Conservation (phyloP, 768 basidiomycete species). For the Megacollybia marginata region DNA sequence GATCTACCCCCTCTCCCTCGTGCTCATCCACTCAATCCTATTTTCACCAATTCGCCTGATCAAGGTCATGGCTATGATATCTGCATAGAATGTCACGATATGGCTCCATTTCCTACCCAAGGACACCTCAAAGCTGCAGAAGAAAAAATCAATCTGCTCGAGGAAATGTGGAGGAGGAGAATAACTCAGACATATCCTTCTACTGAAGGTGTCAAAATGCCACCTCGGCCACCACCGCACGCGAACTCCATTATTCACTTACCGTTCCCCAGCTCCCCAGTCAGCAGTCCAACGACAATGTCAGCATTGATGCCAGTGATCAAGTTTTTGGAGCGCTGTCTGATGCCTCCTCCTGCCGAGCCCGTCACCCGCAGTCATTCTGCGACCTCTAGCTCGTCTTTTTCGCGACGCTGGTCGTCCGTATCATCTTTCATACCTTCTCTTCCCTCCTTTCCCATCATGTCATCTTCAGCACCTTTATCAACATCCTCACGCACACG, state of each 20-base stretch:
- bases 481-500: conserved; percentile 7
- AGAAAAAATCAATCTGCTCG: conserved; percentile 63
- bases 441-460: conserved; percentile 24
- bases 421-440: conserved; percentile 33
- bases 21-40: conserved; percentile 14
- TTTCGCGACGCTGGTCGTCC: conserved; percentile 34
- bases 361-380: not conserved
- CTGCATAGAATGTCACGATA: conserved; percentile 83
- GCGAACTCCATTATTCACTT: conserved; percentile 67
- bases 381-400: not conserved
- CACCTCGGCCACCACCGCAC: conserved; percentile 59
- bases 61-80: conserved; percentile 71
- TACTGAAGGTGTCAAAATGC: conserved; percentile 8
- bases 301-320: conserved; percentile 55
- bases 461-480: not conserved
- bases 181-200: conserved; percentile 14
- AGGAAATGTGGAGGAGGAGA: conserved; percentile 48
- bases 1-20: not conserved
- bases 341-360: conserved; percentile 32
- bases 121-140: conserved; percentile 67
- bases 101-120: conserved; percentile 64
- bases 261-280: conserved; percentile 66
- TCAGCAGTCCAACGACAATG: conserved; percentile 45
- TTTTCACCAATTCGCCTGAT: conserved; percentile 18
- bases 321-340: conserved; percentile 59